Base-by-base conservation (phyloP, 1,139 yeast genomes). In the Sugiyamaella japonica region DNA sequence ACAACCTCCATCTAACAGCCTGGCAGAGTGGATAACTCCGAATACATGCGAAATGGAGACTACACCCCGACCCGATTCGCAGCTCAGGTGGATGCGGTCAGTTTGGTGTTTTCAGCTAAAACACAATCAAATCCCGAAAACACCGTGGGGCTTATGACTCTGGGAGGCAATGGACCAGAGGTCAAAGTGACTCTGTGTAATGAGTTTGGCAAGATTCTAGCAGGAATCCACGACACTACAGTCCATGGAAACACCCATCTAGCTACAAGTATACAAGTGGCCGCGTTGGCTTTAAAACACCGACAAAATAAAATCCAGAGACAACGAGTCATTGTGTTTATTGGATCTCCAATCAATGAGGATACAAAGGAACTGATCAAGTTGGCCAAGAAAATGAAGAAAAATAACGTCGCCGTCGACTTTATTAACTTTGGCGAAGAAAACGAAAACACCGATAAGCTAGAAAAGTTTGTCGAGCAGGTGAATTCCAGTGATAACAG, bases 271-370 rank as follows among this genome's bases (percentile, higher is more conserved):
- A 83, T 93, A 63, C 97, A 91, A 73, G 96, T 93, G 60, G 99
- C 98, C n/a, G 95, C 95, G 65, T 79, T 95, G 67, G 98, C 97
- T 10, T 82, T 93, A 67, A 93, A 90, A 69, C 98, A 93, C 73
- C 89, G 99, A 69, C 97, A 90, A 71, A 90, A 93, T 74, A 89
- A 89, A 72, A 86, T 86, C 8, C 98, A 91, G 69, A 87, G 84
- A 62, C 98, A 91, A 73, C 80, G 99, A 63, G 89, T 95, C 60
- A 80, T 93, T 59, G 89, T 83, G 46, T 93, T 95, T 73, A 91
- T 90, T 41, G 97, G 97, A 29, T 83, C 91, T 55, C 98, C 98
- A 36, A 78, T 95, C 50, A 68, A 68, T 25, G 96, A 88, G 59
- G 76, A 80, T 17, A 86, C 85, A 54, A 82, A 82, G 68, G 90